Evolutionary conservation across 2,329 filamentous ascomycete genomes (phyloP).

Genomic region (Penicillium aurantiogriseum): DNA sequence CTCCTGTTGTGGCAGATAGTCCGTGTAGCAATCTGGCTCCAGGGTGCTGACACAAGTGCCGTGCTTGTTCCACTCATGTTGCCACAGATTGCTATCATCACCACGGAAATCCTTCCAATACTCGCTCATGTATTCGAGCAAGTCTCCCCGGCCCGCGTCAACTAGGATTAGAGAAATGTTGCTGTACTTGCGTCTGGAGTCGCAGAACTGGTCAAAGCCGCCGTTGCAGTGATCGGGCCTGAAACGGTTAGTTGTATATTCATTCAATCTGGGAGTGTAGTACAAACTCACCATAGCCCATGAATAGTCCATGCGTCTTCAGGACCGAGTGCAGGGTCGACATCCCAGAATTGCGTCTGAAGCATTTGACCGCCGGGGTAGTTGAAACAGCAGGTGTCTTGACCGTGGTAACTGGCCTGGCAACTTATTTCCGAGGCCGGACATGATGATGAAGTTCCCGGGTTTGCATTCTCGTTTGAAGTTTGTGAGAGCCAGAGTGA

Average conservation of each 20-base stretch:
- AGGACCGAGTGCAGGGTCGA: conserved; percentile 62
- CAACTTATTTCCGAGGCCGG: conserved; percentile 55
- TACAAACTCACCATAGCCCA: conserved; percentile 57
- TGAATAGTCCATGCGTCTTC: conserved; percentile 72
- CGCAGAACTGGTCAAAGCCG: conserved; percentile 66
- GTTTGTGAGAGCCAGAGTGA: conserved; percentile 31
- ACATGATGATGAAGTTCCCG: conserved; percentile 28
- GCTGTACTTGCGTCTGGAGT: conserved; percentile 59
- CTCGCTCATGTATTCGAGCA: conserved; percentile 65
- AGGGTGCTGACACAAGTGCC: conserved; percentile 73
- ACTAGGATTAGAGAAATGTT: conserved; percentile 65
- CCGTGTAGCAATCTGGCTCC: conserved; percentile 62
- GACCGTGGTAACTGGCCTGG: conserved; percentile 59
- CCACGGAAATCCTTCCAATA: conserved; percentile 72
- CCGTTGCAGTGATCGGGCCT: conserved; percentile 69
- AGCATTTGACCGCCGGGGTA: conserved; percentile 68
- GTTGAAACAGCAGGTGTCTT: conserved; percentile 72
- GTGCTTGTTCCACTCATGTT: conserved; percentile 74
- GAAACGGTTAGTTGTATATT: background rate
- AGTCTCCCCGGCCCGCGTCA: conserved; percentile 53
- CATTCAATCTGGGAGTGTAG: background rate
- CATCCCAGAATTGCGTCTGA: conserved; percentile 77
- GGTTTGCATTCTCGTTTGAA: conserved; percentile 6
- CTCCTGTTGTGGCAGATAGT: conserved; percentile 62
- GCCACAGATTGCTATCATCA: conserved; percentile 65